phyloP scores from a whole-genome alignment of 345 rosid genomes.

The Lumnitzera littorea region DNA sequence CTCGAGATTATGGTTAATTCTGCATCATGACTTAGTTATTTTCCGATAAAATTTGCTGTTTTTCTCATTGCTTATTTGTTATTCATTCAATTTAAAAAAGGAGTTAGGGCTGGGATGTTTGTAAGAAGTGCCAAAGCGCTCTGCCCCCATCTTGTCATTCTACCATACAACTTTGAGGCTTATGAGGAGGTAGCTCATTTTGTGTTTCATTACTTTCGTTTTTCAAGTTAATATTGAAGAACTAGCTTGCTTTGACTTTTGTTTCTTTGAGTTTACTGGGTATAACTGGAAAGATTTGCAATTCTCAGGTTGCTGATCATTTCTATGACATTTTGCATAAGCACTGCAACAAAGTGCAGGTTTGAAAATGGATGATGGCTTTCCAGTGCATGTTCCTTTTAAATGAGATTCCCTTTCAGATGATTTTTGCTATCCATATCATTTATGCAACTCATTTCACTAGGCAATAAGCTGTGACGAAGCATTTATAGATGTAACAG shows the following conservation, averaged over 20 bases:
- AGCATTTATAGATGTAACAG: conserved; percentile 76
- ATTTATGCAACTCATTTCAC: conserved; percentile 2
- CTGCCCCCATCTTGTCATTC: conserved; percentile 76
- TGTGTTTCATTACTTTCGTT: conserved; percentile 2
- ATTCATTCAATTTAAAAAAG: conserved; percentile 22
- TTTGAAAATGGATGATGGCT: conserved; percentile 7
- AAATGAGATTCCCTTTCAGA: conserved; percentile 1
- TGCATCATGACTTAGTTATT: conserved; percentile 14
- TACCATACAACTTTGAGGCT: conserved; percentile 87
- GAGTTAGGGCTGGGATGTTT: conserved; percentile 88
- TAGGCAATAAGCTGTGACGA: conserved; percentile 98
- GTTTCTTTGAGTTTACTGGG: conserved; percentile 1
- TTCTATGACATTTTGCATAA: conserved; percentile 80
- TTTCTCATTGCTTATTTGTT: conserved; percentile 6
- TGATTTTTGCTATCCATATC: conserved; percentile 8
- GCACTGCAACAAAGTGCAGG: conserved; percentile 83
- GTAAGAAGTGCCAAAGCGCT: conserved; percentile 85
- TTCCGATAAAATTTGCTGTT: neutral
- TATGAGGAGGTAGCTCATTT: conserved; percentile 61
- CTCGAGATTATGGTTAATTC: conserved; percentile 75
- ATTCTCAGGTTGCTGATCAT: conserved; percentile 85
- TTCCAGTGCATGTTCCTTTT: neutral
- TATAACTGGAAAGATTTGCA: conserved; percentile 8
- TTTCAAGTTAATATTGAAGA: neutral
- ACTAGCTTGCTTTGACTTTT: neutral